Percentiles rank a stretch among this genome's conserved stretches.
These are phyloP conservation scores for Phialemoniopsis sp. DNA, from an alignment of 2,329 filamentous ascomycete species.

Conservation along the genomic window DNA sequence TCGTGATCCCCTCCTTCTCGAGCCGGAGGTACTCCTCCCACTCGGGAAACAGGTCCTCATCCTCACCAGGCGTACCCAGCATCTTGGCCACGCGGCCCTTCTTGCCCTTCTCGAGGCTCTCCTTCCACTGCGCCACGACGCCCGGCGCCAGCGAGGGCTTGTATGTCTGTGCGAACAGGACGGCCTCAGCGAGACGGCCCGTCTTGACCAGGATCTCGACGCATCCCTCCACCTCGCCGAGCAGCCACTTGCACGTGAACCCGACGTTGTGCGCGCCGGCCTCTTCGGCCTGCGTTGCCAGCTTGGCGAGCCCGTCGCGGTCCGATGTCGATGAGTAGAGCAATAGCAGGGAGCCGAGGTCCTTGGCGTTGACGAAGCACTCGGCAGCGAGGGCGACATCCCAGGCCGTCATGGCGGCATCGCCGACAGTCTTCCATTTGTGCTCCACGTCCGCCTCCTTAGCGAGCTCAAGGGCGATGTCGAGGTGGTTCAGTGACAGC, in stretches of 20 bases:
- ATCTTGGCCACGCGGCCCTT: conserved; percentile 82
- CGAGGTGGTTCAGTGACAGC: conserved; percentile 74
- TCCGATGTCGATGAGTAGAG: conserved; percentile 85
- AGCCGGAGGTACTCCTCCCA: conserved; percentile 88
- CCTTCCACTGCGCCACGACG: conserved; percentile 77
- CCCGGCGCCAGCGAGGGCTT: conserved; percentile 72
- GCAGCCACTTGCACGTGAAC: conserved; percentile 85
- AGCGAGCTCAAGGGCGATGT: conserved; percentile 82
- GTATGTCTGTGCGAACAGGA: conserved; percentile 92
- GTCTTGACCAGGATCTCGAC: conserved; percentile 77
- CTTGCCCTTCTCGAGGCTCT: conserved; percentile 74
- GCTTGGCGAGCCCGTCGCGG: conserved; percentile 64
- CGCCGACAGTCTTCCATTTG: conserved; percentile 97
- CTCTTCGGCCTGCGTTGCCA: conserved; percentile 72
- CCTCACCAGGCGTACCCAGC: conserved; percentile 76
- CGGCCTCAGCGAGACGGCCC: conserved; percentile 76
- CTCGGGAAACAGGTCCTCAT: conserved; percentile 88
- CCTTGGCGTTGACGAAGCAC: conserved; percentile 87
- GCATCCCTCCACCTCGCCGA: conserved; percentile 78
- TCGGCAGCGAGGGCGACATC: conserved; percentile 84
- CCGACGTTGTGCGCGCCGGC: conserved; percentile 86
- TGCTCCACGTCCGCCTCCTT: conserved; percentile 83
- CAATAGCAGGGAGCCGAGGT: conserved; percentile 83
- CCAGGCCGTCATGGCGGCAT: conserved; percentile 83
- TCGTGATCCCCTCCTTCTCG: conserved; percentile 65